Evolutionary conservation across 2,329 filamentous ascomycete genomes (phyloP).

Genomic region (Scedosporium dehoogii): DNA sequence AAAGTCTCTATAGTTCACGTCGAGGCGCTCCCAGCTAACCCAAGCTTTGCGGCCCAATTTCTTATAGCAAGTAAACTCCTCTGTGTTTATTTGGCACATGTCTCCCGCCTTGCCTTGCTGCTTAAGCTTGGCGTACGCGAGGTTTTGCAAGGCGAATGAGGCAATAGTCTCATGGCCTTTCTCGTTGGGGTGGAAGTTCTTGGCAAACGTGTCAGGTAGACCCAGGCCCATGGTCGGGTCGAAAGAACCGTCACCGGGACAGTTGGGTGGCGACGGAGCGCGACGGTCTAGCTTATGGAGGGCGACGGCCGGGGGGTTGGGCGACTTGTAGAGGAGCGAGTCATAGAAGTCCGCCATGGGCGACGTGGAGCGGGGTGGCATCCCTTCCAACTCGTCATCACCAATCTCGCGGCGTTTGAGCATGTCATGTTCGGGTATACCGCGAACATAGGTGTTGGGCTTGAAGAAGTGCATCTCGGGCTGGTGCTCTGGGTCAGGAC

Average conservation of each 20-base stretch:
- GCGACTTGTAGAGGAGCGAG: neutral
- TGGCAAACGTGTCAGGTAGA: constrained; percentile 20
- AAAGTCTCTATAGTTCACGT: constrained; percentile 18
- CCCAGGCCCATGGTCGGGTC: constrained; percentile 13
- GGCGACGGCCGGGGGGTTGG: neutral
- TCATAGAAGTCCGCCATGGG: neutral
- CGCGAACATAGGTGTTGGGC: neutral
- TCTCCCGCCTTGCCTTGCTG: constrained; percentile 7
- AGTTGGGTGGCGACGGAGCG: constrained; percentile 15
- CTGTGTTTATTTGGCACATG: constrained; percentile 8
- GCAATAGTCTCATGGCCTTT: constrained; percentile 18
- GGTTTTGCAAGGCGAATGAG: constrained; percentile 14
- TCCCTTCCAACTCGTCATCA: neutral
- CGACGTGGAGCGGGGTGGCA: neutral
- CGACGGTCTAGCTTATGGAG: constrained; percentile 15
- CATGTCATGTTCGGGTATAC: neutral
- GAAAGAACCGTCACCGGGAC: constrained; percentile 15
- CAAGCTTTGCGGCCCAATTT: constrained; percentile 14
- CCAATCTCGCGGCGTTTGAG: neutral
- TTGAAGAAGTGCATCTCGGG: neutral
- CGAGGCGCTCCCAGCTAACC: constrained; percentile 13
- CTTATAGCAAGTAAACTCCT: constrained; percentile 19
- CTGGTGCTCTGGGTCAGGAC: constrained; percentile 17
- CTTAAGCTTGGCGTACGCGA: neutral
- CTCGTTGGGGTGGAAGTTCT: constrained; percentile 23